Conservation (phyloP, 352 stramenopile genomes). For the Phytophthora litchii region DNA sequence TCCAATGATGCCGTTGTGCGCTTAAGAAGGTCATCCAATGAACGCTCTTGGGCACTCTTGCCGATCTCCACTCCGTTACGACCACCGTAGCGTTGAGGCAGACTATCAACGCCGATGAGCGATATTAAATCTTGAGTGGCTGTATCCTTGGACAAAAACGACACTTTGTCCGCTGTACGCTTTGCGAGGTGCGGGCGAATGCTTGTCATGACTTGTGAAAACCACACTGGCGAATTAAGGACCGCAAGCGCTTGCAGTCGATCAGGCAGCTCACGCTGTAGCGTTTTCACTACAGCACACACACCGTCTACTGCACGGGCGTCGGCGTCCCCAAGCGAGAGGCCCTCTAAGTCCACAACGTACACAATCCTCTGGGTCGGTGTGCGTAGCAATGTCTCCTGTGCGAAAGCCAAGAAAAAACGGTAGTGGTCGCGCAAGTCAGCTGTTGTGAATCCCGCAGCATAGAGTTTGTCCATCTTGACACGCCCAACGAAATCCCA, state of each 20-base stretch:
- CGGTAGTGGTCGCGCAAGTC: constrained; percentile 79
- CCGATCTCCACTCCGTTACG: constrained; percentile 78
- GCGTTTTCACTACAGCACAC: constrained; percentile 51
- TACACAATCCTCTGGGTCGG: constrained; percentile 75
- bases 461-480: constrained; percentile 75
- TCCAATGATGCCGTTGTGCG: constrained; percentile 75
- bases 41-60: constrained; percentile 77
- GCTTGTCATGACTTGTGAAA: constrained; percentile 77
- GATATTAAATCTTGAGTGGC: constrained; percentile 55
- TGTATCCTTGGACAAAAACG: constrained; percentile 54
- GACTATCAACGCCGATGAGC: constrained; percentile 70
- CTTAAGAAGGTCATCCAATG: constrained; percentile 65
- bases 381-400: constrained; percentile 69
- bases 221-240: constrained; percentile 79
- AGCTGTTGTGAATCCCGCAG: constrained; percentile 70
- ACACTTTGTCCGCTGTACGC: constrained; percentile 70
- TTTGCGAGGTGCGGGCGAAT: constrained; percentile 62
- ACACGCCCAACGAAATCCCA: constrained; percentile 84
- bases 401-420: constrained; percentile 77
- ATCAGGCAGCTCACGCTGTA: constrained; percentile 73
- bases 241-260: constrained; percentile 64
- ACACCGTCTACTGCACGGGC: constrained; percentile 71
- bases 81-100: constrained; percentile 75
- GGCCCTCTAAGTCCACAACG: constrained; percentile 76
- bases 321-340: constrained; percentile 73